These are phyloP conservation scores for Mycena belliarum DNA, from an alignment of 768 basidiomycete species.

Conservation along the genomic window DNA sequence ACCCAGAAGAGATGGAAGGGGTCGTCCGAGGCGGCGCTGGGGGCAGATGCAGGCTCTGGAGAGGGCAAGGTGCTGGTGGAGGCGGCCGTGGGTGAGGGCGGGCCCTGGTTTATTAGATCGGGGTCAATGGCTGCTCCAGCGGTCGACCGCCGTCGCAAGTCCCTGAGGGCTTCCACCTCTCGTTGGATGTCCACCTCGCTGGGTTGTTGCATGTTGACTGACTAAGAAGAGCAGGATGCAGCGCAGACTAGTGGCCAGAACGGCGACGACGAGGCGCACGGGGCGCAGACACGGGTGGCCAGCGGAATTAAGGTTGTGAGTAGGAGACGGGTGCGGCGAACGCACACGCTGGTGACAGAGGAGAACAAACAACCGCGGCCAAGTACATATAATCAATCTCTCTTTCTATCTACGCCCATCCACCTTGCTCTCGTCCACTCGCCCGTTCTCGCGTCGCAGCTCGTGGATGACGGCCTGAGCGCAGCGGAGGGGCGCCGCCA, in stretches of 20 bases:
- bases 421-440: background rate
- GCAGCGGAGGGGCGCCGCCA: background rate
- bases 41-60: constrained; percentile 22
- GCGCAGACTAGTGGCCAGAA: no score
- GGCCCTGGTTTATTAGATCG: constrained; percentile 79
- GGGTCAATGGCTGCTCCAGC: constrained; percentile 86
- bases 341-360: no score
- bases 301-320: no score
- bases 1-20: constrained; percentile 97
- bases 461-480: constrained; percentile 81
- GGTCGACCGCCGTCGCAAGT: constrained; percentile 82
- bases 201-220: constrained; percentile 79
- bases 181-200: constrained; percentile 63
- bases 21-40: constrained; percentile 60
- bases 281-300: no score
- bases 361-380: background rate
- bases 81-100: constrained; percentile 53
- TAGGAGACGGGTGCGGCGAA: no score
- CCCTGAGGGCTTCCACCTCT: constrained; percentile 60
- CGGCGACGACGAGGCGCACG: no score
- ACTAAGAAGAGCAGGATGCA: no score
- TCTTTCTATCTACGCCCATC: background rate
- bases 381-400: no score
- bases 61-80: constrained; percentile 36
- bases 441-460: constrained; percentile 65